These are phyloP conservation scores for Colletotrichum sp. DNA, from an alignment of 2,329 filamentous ascomycete species.

Conservation along the genomic window DNA sequence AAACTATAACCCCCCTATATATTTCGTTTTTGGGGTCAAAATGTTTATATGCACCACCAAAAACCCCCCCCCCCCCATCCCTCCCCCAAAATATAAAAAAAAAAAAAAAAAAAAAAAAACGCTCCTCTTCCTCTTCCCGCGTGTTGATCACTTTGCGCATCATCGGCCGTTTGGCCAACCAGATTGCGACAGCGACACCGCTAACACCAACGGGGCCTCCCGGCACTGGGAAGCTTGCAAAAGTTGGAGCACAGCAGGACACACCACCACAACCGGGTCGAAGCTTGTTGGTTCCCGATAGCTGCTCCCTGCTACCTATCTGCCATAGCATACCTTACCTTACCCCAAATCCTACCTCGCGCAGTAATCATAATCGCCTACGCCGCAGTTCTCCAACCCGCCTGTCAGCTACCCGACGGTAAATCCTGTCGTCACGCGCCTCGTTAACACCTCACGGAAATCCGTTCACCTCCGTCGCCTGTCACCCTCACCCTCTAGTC, in stretches of 20 bases:
- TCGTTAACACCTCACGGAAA: background rate
- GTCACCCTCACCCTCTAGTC: background rate
- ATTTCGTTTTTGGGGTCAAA: no score
- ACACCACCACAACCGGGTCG: background rate
- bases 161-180: background rate
- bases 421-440: background rate
- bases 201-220: background rate
- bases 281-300: constrained; percentile 7
- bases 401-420: background rate
- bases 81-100: no score
- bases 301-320: constrained; percentile 2
- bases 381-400: background rate
- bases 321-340: background rate
- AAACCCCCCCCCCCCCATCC: no score
- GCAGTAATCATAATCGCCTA: background rate
- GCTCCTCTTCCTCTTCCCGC: background rate
- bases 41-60: no score
- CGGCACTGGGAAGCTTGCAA: background rate
- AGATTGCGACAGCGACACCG: background rate
- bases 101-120: no score
- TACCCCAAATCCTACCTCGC: background rate
- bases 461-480: background rate
- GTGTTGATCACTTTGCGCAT: background rate
- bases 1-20: no score
- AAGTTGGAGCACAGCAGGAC: background rate